Conservation (phyloP, 768 basidiomycete species). For the Russula abietina region DNA sequence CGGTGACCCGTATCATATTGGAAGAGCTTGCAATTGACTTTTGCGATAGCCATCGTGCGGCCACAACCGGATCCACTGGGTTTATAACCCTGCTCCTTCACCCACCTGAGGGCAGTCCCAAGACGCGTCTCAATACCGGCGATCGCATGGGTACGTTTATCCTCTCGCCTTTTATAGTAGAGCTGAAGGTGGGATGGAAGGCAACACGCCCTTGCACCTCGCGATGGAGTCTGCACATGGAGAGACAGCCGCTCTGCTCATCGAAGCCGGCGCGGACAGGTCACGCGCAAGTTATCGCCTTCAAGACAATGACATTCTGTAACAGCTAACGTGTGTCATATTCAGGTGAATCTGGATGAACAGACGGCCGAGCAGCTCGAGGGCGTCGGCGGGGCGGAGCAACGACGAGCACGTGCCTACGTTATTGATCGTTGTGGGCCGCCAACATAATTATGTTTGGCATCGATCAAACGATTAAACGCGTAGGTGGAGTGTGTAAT, state of each 20-base stretch:
- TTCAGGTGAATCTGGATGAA: conserved; percentile 74
- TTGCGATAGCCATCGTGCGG: conserved; percentile 76
- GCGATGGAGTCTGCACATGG: conserved; percentile 97
- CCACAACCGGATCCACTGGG: conserved; percentile 88
- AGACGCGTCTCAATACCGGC: conserved; percentile 79
- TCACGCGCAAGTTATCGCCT: conserved; percentile 53
- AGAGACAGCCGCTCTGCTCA: conserved; percentile 81
- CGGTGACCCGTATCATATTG: conserved; percentile 28
- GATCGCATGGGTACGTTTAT: conserved; percentile 62
- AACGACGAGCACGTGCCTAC: conserved; percentile 71
- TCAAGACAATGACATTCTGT: conserved; percentile 14
- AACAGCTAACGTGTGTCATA: neutral
- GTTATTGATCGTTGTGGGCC: conserved; percentile 65
- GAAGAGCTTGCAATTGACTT: neutral
- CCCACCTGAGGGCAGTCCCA: conserved; percentile 66
- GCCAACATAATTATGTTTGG: neutral
- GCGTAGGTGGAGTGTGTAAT: neutral
- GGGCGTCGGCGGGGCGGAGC: conserved; percentile 88
- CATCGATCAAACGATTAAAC: neutral
- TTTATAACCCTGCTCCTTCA: conserved; percentile 84
- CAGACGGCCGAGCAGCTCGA: conserved; percentile 83
- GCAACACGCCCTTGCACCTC: conserved; percentile 94
- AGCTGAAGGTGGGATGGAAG: conserved; percentile 34
- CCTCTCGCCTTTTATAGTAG: conserved; percentile 20
- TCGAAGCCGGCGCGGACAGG: conserved; percentile 94